phyloP scores from a whole-genome alignment of 2,329 filamentous ascomycete species.

The Dactylella cylindrospora region DNA sequence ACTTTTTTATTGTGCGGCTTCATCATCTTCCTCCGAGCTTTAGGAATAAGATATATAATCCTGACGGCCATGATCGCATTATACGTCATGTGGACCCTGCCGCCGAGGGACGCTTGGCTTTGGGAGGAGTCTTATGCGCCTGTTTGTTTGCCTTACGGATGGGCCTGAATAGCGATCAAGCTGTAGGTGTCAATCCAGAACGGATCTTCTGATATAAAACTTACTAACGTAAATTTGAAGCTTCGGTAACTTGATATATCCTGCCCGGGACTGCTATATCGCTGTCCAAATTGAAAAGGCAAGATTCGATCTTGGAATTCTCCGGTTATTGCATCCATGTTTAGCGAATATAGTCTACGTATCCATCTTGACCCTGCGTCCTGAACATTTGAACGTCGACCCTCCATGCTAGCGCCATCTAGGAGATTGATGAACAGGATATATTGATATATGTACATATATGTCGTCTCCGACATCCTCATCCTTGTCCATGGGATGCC shows the following conservation, averaged over 20 bases:
- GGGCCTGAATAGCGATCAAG: conserved; percentile 6
- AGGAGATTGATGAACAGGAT: too few relatives aligned
- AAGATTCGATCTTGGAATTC: too few relatives aligned
- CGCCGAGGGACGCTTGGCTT: conserved; percentile 15
- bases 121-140: conserved; percentile 9
- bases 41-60: conserved; percentile 23
- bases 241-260: too few relatives aligned
- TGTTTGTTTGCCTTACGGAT: conserved; percentile 18
- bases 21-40: conserved; percentile 18
- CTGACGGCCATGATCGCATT: conserved; percentile 14
- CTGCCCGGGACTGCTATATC: background rate
- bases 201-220: background rate
- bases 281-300: background rate
- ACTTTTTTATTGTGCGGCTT: conserved; percentile 1
- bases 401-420: too few relatives aligned
- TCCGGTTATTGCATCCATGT: too few relatives aligned
- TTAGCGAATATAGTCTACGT: too few relatives aligned
- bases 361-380: too few relatives aligned
- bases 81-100: conserved; percentile 18
- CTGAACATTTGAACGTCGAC: too few relatives aligned
- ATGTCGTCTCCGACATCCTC: too few relatives aligned
- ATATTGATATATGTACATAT: too few relatives aligned
- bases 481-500: too few relatives aligned
- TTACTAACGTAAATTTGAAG: too few relatives aligned
- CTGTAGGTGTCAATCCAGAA: background rate